Evolutionary conservation across 2,329 filamentous ascomycete genomes (phyloP).

Genomic region (Raffaelea ambrosiae): DNA sequence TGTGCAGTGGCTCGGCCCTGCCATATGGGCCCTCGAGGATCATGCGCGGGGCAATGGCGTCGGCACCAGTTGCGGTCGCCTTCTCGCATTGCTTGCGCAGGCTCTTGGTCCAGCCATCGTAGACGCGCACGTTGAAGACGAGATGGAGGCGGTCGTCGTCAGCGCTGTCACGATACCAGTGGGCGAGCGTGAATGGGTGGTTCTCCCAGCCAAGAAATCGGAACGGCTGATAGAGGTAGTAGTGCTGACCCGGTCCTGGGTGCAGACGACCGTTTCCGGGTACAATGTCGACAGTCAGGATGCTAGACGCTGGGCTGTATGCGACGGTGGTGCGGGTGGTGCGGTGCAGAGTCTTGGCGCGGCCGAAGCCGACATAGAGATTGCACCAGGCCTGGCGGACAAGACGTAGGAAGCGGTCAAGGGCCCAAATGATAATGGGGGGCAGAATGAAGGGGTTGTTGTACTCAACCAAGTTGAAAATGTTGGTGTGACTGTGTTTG

Average conservation of each 20-base stretch:
- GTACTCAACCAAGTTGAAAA: not conserved
- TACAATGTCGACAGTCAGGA: not conserved
- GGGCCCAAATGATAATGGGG: constrained; percentile 3
- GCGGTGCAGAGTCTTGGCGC: not conserved
- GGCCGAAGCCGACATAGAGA: constrained; percentile 7
- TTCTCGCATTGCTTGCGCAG: not conserved
- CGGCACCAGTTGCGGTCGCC: not conserved
- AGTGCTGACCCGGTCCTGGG: constrained; percentile 30
- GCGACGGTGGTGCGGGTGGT: not conserved
- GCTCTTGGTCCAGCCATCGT: constrained; percentile 4
- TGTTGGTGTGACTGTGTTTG: not conserved
- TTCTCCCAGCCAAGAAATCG: constrained; percentile 34
- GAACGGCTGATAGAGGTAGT: constrained; percentile 33
- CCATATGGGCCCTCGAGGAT: constrained; percentile 6
- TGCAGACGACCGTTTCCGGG: not conserved
- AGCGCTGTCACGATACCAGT: not conserved
- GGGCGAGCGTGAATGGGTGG: constrained; percentile 39
- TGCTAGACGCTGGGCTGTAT: not conserved
- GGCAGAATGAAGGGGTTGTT: not conserved
- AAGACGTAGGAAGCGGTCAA: constrained; percentile 20
- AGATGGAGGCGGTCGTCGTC: not conserved
- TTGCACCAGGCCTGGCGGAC: constrained; percentile 31
- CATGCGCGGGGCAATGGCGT: not conserved
- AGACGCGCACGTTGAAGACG: not conserved
- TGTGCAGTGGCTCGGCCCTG: not conserved